Conservation (phyloP, 257 asterid species). For the Handroanthus guayacan region DNA sequence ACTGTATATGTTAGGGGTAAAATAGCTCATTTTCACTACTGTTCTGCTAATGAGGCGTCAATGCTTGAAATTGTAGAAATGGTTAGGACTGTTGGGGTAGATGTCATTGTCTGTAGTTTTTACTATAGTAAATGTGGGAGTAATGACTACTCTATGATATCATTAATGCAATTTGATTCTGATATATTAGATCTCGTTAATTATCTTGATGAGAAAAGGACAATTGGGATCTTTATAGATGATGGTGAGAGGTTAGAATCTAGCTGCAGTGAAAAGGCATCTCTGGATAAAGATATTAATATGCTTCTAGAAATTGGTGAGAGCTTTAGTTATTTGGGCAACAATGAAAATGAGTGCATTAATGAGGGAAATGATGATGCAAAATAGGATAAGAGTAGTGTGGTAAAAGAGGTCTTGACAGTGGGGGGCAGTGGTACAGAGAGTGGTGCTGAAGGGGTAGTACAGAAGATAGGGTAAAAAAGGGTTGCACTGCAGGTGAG, state of each 20-base stretch:
- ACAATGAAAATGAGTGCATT: too few relatives aligned
- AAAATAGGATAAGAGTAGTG: too few relatives aligned
- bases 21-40: background rate
- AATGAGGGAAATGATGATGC: too few relatives aligned
- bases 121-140: too few relatives aligned
- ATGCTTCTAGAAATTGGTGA: background rate
- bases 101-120: too few relatives aligned
- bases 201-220: background rate
- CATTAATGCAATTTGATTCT: background rate
- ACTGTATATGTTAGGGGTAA: background rate
- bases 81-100: too few relatives aligned
- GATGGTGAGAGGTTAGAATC: background rate
- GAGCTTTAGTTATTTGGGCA: background rate
- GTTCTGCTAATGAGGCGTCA: background rate
- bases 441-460: background rate
- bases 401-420: too few relatives aligned
- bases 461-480: background rate
- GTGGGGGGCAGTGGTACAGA: too few relatives aligned
- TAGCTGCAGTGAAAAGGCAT: background rate
- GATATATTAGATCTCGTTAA: background rate
- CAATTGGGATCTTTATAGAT: background rate
- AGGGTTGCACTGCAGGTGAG: too few relatives aligned
- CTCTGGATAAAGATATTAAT: background rate
- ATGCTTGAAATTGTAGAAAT: background rate
- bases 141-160: background rate